A percentile compares a stretch with the other conserved stretches of the same genome.
Evolutionary conservation across 768 basidiomycete species (phyloP).

Genomic region (Termitomyces sp.): DNA sequence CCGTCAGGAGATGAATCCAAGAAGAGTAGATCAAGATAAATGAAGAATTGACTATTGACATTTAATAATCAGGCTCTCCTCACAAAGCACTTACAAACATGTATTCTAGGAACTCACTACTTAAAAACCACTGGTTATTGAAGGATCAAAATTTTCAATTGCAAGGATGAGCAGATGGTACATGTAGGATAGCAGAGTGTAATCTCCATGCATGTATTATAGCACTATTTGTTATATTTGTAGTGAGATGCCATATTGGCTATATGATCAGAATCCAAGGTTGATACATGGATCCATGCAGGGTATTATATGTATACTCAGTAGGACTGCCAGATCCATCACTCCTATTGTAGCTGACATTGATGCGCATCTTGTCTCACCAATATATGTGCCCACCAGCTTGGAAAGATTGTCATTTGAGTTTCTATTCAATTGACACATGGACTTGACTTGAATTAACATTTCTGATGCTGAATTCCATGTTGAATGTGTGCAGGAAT

Average conservation of each 20-base stretch:
- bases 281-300: neutral
- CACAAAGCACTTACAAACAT: slow-evolving; percentile 28
- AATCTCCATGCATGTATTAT: slow-evolving; percentile 6
- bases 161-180: neutral
- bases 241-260: neutral
- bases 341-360: no score
- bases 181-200: neutral
- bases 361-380: no score
- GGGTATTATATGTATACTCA: neutral
- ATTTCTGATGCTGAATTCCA: no score
- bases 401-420: no score
- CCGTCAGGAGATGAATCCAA: slow-evolving; percentile 53
- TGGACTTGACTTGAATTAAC: no score
- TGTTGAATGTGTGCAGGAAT: no score
- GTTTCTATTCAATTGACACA: no score
- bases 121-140: slow-evolving; percentile 61
- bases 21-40: slow-evolving; percentile 44
- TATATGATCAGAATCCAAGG: neutral
- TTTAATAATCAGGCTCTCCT: neutral
- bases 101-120: slow-evolving; percentile 51
- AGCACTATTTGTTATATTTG: slow-evolving; percentile 1
- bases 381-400: no score
- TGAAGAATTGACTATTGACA: slow-evolving; percentile 38
- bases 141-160: slow-evolving; percentile 43
- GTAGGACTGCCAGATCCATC: no score